Base-by-base conservation (phyloP, 108 stramenopile genomes). In the Discostella stelligeroides region DNA sequence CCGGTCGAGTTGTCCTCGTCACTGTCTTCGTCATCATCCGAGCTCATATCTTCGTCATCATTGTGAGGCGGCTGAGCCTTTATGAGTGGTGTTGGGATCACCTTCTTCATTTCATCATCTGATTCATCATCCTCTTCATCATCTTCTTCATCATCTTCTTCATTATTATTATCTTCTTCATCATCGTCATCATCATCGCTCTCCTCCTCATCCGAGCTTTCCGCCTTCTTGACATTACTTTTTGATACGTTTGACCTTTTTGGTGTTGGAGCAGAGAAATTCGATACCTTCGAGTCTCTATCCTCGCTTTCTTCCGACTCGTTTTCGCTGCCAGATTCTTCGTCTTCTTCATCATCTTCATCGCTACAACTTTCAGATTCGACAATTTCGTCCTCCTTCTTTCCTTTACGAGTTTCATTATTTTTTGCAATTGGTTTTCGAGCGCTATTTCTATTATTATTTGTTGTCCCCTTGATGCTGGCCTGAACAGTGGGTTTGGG, bases 91-190 rank as follows among this genome's bases (percentile, higher is more conserved):
- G 51, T 25, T 25, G 62, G 54, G 30, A 53, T 4, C 7, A 63
- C 68, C 10, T 75, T 54, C 21, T 59, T 24, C 10, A 62, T 60
- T 43, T 69, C 68, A 30, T 70, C 75, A 13, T 61, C 65, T 28
- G 65, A 56, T 38, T 50, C 50, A 43, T 42, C 60, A 18, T 55
- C 66, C 1, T 38, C 20, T 3, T 53, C 39, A 39, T 50, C 50
- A 18, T 45, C 29, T 14, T 25, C 24, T 14, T 41, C 50, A 17
- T n/a, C n/a, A n/a, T n/a, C n/a, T n/a, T 45, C 29, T 14, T 25
- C 24, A 2, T 41, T 39, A 17, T 50, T 39, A 43, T 42, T 37
- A 18, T 55, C 66, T 6, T 38, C 20, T 3, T 53, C 39, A 39
- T 50, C 50, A 18, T 45, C 29, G 14, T 25, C 24, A 2, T 41